Base-by-base conservation (phyloP, 768 basidiomycete genomes). In the Tylopilus vinaceipallidus region DNA sequence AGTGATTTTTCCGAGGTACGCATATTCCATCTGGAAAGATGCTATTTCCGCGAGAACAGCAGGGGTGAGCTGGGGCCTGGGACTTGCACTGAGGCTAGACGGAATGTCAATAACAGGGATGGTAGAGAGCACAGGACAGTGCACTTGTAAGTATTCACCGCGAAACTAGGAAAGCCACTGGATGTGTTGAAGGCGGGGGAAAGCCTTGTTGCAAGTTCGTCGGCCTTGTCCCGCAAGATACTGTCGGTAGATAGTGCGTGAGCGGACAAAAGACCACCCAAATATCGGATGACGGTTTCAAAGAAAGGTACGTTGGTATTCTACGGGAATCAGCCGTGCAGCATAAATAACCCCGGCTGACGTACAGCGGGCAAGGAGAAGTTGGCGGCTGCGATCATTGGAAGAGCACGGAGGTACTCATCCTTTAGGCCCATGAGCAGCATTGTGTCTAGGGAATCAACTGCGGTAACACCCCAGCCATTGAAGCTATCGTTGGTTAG, bases 401-500 rank as follows among this genome's bases (percentile, higher is more conserved):
- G 72, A 3, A 91, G 60, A 0, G 86, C 87, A 6, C 83, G 75
- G 11, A 69, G 49, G 60, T 86, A 95, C 62, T 95, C 88, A 2
- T 81, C 77, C 10, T 82, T 61, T 6, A 94, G 72, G 12, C 75
- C 88, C 82, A 95, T 86, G 23, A 98, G 71, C 32, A 88, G 72
- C 76, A 97, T 84, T 0, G 91, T 91, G 60, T 95, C 92, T 6
- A 97, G 74, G 6, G 90, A 81, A 60, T 97, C 94, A 42, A 91
- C 77, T 38, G 81, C 74, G 5, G 88, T 85, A 1, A 88, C 75
- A 20, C 84, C 84, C 88, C 88, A 91, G 7, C 85, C 86, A 60
- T 90, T 90, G 64, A 89, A 86, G 52, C 87, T 89, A 38, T 24
- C 11, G n/a, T 24, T 36, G 2, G 40, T 62, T 34, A 55, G 34